Evolutionary conservation across 768 basidiomycete genomes (phyloP).

Genomic region (Hygrocybe punicea): DNA sequence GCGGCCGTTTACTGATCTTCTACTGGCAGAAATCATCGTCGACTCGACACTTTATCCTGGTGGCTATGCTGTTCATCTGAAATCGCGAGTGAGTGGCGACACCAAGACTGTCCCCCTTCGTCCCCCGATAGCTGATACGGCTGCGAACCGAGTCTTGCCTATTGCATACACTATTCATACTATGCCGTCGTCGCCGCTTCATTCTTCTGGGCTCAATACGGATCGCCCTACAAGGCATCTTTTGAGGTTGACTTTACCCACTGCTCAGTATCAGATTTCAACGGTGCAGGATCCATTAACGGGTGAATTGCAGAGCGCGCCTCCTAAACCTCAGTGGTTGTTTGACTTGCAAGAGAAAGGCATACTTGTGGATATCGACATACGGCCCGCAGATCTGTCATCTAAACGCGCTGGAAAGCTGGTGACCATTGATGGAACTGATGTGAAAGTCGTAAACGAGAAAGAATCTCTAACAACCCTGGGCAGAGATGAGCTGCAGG

Average conservation of each 20-base stretch:
- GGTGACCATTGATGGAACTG: conserved; percentile 43
- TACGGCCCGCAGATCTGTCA: conserved; percentile 41
- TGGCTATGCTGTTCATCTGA: conserved; percentile 60
- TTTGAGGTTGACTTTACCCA: conserved; percentile 74
- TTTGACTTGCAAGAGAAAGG: conserved; percentile 54
- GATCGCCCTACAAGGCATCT: conserved; percentile 68
- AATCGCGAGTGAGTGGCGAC: conserved; percentile 39
- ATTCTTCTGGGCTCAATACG: conserved; percentile 59
- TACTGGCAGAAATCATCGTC: conserved; percentile 75
- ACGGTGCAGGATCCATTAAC: conserved; percentile 81
- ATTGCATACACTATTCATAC: conserved; percentile 62
- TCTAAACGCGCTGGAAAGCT: conserved; percentile 32
- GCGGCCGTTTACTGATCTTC: conserved; percentile 59
- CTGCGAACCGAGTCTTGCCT: conserved; percentile 40
- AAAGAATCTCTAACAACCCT: conserved; percentile 71
- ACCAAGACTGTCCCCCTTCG: conserved; percentile 2
- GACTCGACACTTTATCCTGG: conserved; percentile 77
- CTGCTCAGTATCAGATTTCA: conserved; percentile 72
- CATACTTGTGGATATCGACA: conserved; percentile 50
- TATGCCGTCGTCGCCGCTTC: conserved; percentile 77
- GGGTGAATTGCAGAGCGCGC: conserved; percentile 57
- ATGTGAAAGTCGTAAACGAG: conserved; percentile 64
- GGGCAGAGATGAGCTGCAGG: conserved; percentile 73
- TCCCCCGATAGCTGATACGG: background rate
- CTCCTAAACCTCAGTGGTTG: conserved; percentile 71